Evolutionary conservation across 148 eudicot genomes (phyloP), one percentile per base, ranked within the genome.

Genomic region (Camellia granthamiana): DNA sequence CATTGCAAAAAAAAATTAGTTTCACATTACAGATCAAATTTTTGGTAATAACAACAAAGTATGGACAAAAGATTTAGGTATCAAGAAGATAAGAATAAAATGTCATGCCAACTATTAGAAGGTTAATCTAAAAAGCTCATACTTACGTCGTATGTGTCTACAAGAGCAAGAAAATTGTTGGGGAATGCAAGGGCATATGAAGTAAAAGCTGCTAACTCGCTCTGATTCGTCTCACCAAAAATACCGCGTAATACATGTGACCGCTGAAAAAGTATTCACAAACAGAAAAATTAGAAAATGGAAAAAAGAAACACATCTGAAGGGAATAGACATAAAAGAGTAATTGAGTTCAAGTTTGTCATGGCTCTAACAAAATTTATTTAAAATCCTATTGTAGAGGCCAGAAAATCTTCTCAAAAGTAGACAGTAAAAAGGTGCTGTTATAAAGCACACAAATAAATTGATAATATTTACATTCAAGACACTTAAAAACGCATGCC

Each of bases 91-190:
- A 21, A 76, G 18, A 21, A 63, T 13, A 16, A 55, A 38, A 41
- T 30, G 13, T 14, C 15, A 38, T 30, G n/a, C 13, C 43, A 56
- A 3, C 10, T 6, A 66, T 66, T 13, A 79, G 6, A 44, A 8
- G 23, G 19, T 14, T 23, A 18, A 74, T 46, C 68, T 54, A 76
- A 51, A 51, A 74, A 76, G 7, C 8, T 77, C 41, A 7, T 73
- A 89, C 98, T 91, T 91, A 93, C 98, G 85, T 95, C 98, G 81
- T 95, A 95, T 23, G 98, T 95, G 87, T 95, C 98, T 75, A 95
- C 98, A 67, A 95, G 94, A 79, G 98, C 98, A 80, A 95, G 85
- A 85, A 95, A 95, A 83, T 87, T 86, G 79, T 85, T 82, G 18
- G 97, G 98, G 79, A 95, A 95, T 21, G 98, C 97, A 77, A 93